Evolutionary conservation across 331 rosid species (phyloP), one percentile per base, ranked within the genome.

Genomic region (Quercus lobata): DNA sequence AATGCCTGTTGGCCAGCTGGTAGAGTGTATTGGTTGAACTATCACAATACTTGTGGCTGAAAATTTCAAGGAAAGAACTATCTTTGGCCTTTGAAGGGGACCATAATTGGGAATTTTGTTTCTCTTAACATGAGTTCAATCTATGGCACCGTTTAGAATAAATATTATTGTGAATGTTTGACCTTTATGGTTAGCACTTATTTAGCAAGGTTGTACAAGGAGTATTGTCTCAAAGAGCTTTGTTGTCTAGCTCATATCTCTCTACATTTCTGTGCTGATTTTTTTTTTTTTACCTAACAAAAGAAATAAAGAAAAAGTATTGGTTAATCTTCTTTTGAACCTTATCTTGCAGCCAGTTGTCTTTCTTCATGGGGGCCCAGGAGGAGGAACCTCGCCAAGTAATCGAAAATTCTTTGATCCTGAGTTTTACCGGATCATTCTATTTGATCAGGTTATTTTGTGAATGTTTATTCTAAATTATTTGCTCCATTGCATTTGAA

Each of bases 291-390:
- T 44, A 44, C 71, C 54, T 65, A n/a, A 24, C 44, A 65, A 66
- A 17, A 29, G 30, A 1, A 41, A 15, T 24, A 46, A 6, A 29
- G 14, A 7, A 69, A 69, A 32, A 9, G 6, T 5, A 61, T 61
- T 54, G 72, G 46, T 17, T 75, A 18, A 72, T 83, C 41, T 76
- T 61, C 29, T 81, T 70, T 18, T 74, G 76, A 73, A 72, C 35
- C 49, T 89, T 80, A 71, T 79, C 61, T 82, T 87, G 83, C 92
- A 91, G 99, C 94, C 97, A 8, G 96, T 95, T 75, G 78, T 95
- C 61, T 95, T 93, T 87, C 87, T 95, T 80, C 98, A 95, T 76
- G 97, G 99, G 44, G 99, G 98, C 52, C 99, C 99, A 17, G 97
- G 98, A 83, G 99, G 99, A 63, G 97, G 99, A 79, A 95, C 99